Conservation (phyloP, 768 basidiomycete species). For the Lactifluus rugatus region DNA sequence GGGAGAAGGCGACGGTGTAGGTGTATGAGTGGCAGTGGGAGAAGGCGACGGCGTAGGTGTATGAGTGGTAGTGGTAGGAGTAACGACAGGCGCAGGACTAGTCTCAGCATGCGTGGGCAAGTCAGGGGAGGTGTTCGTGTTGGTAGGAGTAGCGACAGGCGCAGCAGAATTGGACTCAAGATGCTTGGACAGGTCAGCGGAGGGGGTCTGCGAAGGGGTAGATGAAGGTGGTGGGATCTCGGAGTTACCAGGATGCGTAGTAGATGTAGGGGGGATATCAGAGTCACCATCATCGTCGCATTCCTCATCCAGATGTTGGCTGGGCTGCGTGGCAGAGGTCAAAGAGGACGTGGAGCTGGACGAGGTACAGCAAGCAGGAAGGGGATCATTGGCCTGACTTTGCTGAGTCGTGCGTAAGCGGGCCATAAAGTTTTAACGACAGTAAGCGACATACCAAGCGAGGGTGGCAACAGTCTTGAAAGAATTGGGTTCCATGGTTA, state of each 20-base stretch:
- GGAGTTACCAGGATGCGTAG: background rate
- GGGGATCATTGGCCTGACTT: slow-evolving; percentile 42
- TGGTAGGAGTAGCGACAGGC: background rate
- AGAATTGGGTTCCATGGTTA: slow-evolving; percentile 38
- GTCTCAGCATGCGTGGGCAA: background rate
- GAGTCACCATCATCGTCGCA: slow-evolving; percentile 22
- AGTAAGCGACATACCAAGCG: slow-evolving; percentile 37
- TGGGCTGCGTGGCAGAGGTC: slow-evolving; percentile 7
- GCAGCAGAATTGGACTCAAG: too few relatives aligned
- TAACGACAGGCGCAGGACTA: background rate
- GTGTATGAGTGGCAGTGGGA: background rate
- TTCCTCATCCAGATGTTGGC: slow-evolving; percentile 22
- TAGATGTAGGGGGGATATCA: background rate
- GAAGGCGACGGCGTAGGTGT: background rate
- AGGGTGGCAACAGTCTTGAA: slow-evolving; percentile 62
- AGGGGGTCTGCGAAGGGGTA: background rate
- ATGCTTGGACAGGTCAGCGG: background rate
- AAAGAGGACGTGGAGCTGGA: slow-evolving; percentile 24
- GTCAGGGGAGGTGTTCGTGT: too few relatives aligned
- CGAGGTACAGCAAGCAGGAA: slow-evolving; percentile 40
- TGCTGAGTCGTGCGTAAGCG: slow-evolving; percentile 28
- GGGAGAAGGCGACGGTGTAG: slow-evolving; percentile 1
- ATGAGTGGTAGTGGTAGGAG: too few relatives aligned
- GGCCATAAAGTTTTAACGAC: background rate
- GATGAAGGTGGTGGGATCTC: background rate